Evolutionary conservation across 768 basidiomycete genomes (phyloP), one percentile per base, ranked within the genome.

Genomic region (Strobilomyces echinocephalus): DNA sequence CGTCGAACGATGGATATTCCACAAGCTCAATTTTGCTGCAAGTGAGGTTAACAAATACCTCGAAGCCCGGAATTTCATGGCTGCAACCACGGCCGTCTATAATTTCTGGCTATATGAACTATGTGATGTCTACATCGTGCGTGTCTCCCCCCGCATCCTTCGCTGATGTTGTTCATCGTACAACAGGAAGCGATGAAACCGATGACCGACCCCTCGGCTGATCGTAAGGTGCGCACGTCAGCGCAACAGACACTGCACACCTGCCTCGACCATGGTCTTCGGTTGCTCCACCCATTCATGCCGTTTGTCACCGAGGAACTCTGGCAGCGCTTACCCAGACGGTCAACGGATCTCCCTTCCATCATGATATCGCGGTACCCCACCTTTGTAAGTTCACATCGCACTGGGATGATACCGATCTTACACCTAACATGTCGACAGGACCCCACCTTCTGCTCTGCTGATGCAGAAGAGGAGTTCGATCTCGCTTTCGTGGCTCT

Each of bases 31-130:
- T 69, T 66, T 83, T 33, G 89, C 95, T 6, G 79, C 89, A 0
- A 71, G 71, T 2, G 87, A 91, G 63, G 76, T 92, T 63, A 95
- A 95, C 71, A 76, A 74, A 34, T 74, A 83, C 18, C 77, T 98
- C 4, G 73, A 80, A 24, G 83, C 85, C 21, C 83, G 95, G 42
- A 95, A 95, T 67, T 98, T 99, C 75, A 93, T 95, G 86, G 76
- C 79, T 16, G 97, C 94, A 1, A 95, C 97, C 0, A 85, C 78
- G 3, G 77, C 83, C 0, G 86, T 82, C 0, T 83, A 98, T 73
- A 91, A 91, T 63, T 98, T 97, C 76, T 99, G 97, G 95, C 72
- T 99, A 36, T 95, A 98, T 68, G 95, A 99, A 70, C 77, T 98
- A n/a, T 99, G 97, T 66, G 97, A 99, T 67, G 94, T 99, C 24